A percentile compares a stretch with the other conserved stretches of the same genome.
phyloP scores from a whole-genome alignment of 2,329 filamentous ascomycete species.

The Alternaria infectoria region DNA sequence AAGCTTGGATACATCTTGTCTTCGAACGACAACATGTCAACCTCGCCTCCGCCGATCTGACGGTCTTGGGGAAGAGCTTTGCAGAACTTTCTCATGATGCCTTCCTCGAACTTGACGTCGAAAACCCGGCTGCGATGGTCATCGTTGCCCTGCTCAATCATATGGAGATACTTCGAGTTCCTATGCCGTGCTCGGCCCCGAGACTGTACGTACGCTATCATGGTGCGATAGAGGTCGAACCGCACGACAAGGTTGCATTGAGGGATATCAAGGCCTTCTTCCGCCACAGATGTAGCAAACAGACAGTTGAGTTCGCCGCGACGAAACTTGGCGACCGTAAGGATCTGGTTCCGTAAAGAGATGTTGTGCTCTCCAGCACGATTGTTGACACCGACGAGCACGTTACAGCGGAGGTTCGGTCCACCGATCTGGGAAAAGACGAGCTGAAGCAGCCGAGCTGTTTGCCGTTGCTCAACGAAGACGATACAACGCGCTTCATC shows the following conservation, averaged over 20 bases:
- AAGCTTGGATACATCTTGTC: slow-evolving; percentile 57
- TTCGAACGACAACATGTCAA: slow-evolving; percentile 62
- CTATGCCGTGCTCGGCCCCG: slow-evolving; percentile 81
- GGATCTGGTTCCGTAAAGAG: slow-evolving; percentile 75
- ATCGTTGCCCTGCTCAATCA: slow-evolving; percentile 76
- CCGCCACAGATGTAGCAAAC: slow-evolving; percentile 69
- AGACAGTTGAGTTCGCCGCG: slow-evolving; percentile 65
- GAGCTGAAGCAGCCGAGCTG: slow-evolving; percentile 74
- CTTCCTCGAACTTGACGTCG: slow-evolving; percentile 65
- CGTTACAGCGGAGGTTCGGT: slow-evolving; percentile 64
- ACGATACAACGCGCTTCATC: slow-evolving; percentile 77
- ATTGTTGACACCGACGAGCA: slow-evolving; percentile 67
- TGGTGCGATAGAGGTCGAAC: slow-evolving; percentile 86
- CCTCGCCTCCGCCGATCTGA: slow-evolving; percentile 66
- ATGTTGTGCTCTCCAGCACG: slow-evolving; percentile 65
- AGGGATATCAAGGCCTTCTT: slow-evolving; percentile 71
- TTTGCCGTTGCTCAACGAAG: slow-evolving; percentile 81
- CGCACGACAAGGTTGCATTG: slow-evolving; percentile 72
- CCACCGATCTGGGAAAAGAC: slow-evolving; percentile 68
- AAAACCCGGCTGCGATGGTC: slow-evolving; percentile 63
- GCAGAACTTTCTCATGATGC: slow-evolving; percentile 77
- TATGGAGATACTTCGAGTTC: slow-evolving; percentile 81
- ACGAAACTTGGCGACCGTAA: slow-evolving; percentile 71
- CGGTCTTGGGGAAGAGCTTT: slow-evolving; percentile 75
- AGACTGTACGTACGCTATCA: slow-evolving; percentile 96